These are phyloP conservation scores for Colletotrichum sansevieriae DNA, from an alignment of 2,329 filamentous ascomycete genomes.

Conservation along the genomic window DNA sequence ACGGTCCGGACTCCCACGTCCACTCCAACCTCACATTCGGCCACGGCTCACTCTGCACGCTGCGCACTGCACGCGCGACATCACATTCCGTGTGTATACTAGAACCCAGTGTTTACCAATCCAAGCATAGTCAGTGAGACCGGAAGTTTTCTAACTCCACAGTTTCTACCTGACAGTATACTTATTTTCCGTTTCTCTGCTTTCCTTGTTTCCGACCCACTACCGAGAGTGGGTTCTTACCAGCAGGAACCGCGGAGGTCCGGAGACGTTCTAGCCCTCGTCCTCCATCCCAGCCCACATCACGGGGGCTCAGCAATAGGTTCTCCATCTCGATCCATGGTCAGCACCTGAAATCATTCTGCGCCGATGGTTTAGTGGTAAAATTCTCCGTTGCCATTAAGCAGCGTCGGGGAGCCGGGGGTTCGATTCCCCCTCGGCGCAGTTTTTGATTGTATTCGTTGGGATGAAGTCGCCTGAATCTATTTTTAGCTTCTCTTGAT, in stretches of 20 bases:
- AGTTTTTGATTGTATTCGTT: background rate
- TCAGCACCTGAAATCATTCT: background rate
- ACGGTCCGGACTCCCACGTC: slow-evolving; percentile 12
- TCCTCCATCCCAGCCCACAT: slow-evolving; percentile 19
- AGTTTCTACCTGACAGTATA: background rate
- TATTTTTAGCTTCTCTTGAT: background rate
- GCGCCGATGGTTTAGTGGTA: slow-evolving; percentile 32
- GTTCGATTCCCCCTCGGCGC: slow-evolving; percentile 32
- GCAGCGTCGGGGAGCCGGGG: slow-evolving; percentile 31
- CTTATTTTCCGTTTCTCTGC: no score
- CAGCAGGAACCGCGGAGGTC: background rate
- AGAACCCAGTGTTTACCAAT: background rate
- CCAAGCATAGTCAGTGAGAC: background rate
- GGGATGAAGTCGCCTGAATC: background rate
- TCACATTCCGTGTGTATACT: background rate
- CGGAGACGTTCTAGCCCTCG: slow-evolving; percentile 7
- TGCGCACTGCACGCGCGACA: background rate
- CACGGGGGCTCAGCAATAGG: background rate
- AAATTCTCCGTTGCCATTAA: slow-evolving; percentile 30
- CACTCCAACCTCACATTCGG: background rate
- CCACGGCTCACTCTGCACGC: background rate
- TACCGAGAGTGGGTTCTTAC: background rate
- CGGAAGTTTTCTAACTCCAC: background rate
- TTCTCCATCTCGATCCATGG: background rate
- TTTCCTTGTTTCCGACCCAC: background rate